Evolutionary conservation across 768 basidiomycete species (phyloP).

Genomic region (Tricholoma bakamatsutake): DNA sequence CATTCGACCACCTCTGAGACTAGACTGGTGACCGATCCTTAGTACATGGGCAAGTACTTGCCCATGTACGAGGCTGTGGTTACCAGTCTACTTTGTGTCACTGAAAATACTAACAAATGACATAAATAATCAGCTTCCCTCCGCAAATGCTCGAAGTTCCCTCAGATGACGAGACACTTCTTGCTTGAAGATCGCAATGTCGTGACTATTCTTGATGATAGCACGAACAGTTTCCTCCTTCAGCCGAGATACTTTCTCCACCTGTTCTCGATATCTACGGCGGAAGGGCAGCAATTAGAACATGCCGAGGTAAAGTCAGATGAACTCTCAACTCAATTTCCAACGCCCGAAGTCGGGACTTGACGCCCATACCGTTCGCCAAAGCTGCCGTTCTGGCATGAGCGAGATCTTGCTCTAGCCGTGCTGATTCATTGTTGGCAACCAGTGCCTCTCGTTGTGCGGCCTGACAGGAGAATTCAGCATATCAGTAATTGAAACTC

Average conservation of each 20-base stretch:
- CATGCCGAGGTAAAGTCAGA: not conserved
- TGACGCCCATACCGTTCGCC: slow-evolving; percentile 78
- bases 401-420: slow-evolving; percentile 66
- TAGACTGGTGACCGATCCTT: no score
- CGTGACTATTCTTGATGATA: slow-evolving; percentile 80
- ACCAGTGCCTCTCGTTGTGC: slow-evolving; percentile 70
- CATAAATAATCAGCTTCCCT: slow-evolving; percentile 10
- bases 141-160: slow-evolving; percentile 64
- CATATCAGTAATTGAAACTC: not conserved
- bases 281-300: slow-evolving; percentile 5
- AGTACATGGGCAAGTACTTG: no score
- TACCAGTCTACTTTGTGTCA: no score
- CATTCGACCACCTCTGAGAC: no score
- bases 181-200: slow-evolving; percentile 77
- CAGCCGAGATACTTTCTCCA: slow-evolving; percentile 66
- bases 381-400: slow-evolving; percentile 72
- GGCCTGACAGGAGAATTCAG: slow-evolving; percentile 37
- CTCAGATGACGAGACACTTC: slow-evolving; percentile 68
- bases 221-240: slow-evolving; percentile 77
- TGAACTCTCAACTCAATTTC: slow-evolving; percentile 61
- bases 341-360: slow-evolving; percentile 67
- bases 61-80: no score
- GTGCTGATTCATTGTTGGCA: slow-evolving; percentile 58
- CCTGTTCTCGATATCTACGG: slow-evolving; percentile 69
- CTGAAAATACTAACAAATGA: not conserved